phyloP scores from a whole-genome alignment of 768 basidiomycete species.

The Psilocybe subaeruginosa region DNA sequence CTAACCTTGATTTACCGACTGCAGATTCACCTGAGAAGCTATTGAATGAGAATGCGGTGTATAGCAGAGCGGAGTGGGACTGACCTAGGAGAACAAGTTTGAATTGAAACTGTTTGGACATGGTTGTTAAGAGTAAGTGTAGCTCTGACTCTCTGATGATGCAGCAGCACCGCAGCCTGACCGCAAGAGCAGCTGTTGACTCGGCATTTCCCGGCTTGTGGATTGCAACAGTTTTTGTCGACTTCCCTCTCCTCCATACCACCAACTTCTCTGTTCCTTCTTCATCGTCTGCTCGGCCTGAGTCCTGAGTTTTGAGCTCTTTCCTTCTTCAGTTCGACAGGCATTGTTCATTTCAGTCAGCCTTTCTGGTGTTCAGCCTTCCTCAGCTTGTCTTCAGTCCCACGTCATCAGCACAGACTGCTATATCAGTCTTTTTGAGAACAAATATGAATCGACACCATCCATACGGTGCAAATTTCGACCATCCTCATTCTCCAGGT shows the following conservation, averaged over 20 bases:
- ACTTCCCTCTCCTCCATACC: constrained; percentile 19
- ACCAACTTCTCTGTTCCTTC: constrained; percentile 21
- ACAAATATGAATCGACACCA: constrained; percentile 84
- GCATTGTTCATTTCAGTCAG: constrained; percentile 17
- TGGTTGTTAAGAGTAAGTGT: constrained; percentile 40
- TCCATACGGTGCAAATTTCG: constrained; percentile 78
- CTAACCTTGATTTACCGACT: constrained; percentile 93
- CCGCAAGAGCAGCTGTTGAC: constrained; percentile 21
- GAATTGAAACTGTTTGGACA: constrained; percentile 94
- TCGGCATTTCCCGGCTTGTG: constrained; percentile 29
- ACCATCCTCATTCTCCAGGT: constrained; percentile 40
- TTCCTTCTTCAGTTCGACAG: constrained; percentile 20
- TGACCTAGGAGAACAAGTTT: constrained; percentile 94
- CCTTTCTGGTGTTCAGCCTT: constrained; percentile 3
- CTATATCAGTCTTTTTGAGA: constrained; percentile 26
- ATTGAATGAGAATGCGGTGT: constrained; percentile 16
- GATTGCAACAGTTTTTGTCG: constrained; percentile 21
- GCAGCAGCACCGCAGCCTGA: constrained; percentile 28
- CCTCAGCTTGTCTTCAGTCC: constrained; percentile 20
- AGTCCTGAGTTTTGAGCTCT: constrained; percentile 35
- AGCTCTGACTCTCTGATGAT: constrained; percentile 8
- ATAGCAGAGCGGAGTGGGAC: constrained; percentile 23
- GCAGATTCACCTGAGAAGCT: constrained; percentile 83
- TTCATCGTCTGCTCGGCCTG: constrained; percentile 18
- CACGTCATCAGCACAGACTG: constrained; percentile 37